Base-by-base conservation (phyloP, 2,329 filamentous ascomycete species). In the Peltaster fructicola region DNA sequence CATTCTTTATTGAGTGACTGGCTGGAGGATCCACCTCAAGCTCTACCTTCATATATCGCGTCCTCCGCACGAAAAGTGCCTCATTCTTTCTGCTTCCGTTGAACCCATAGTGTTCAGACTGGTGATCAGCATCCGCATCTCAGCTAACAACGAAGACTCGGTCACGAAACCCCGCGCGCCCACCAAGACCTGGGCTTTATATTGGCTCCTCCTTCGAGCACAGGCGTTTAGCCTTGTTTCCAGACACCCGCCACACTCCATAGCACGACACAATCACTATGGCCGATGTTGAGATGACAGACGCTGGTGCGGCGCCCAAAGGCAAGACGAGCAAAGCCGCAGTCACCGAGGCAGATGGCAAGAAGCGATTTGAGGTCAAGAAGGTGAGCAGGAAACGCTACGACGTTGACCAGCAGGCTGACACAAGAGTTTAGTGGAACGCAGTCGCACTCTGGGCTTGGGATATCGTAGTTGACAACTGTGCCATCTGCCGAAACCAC, bases 381-480 rank as follows among this genome's bases (percentile, higher is more conserved):
- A 98, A 98, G 76, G 88, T 90, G 53, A 33, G 51, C 25, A 7
- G 7, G 9, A n/a, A 7, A 21, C 17, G 20, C 12, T 9, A 23
- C 8, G 17, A 8, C 15, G 9, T 17, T 14, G 10, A 26, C 20
- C 7, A 11, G 18, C 7, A 20, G 10, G 10, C 25, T 35, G 25
- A 37, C 27, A 23, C 8, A 15, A 19, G 6, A 6, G 6, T 13
- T 14, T 45, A 93, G 85, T 98, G 88, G 88, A 95, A 95, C 44
- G 88, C 88, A 0, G 88, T 98, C 25, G 84, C 88, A 19, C 65
- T 98, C 2, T 98, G 88, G 88, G 88, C 88, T 1, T 98, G 88
- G 88, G 88, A 98, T 50, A 98, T 98, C 31, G 84, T 95, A 15
- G 88, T 98, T 33, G 88, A 98, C 57, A 98, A 98, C 65, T 98